These are phyloP conservation scores for Platismatia glauca DNA, from an alignment of 495 filamentous ascomycete species.

Conservation along the genomic window DNA sequence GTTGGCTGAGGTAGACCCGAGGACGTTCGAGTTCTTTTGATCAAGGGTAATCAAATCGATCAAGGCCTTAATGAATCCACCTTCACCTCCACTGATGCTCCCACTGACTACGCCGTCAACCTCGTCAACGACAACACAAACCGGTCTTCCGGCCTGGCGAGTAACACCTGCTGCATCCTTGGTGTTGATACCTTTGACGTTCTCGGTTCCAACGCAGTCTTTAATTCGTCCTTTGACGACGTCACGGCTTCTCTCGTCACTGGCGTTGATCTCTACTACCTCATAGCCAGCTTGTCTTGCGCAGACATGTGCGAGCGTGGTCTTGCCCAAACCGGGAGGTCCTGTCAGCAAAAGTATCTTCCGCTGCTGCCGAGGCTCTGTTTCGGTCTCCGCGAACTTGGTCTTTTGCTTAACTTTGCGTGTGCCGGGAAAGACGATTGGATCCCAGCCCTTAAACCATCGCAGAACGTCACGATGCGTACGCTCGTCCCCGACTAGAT, in stretches of 20 bases:
- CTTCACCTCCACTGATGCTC: slow-evolving; percentile 58
- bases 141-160: slow-evolving; percentile 68
- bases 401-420: slow-evolving; percentile 46
- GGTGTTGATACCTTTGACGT: slow-evolving; percentile 71
- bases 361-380: slow-evolving; percentile 59
- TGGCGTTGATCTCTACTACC: slow-evolving; percentile 81
- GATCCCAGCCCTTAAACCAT: slow-evolving; percentile 93
- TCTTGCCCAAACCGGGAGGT: slow-evolving; percentile 90
- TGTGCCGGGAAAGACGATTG: slow-evolving; percentile 75
- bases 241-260: slow-evolving; percentile 63
- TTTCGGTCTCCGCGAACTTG: slow-evolving; percentile 31
- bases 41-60: slow-evolving; percentile 80
- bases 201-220: slow-evolving; percentile 83
- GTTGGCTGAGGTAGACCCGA: slow-evolving; percentile 30
- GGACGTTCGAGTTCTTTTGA: slow-evolving; percentile 59
- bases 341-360: slow-evolving; percentile 88
- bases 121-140: slow-evolving; percentile 92
- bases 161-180: slow-evolving; percentile 53
- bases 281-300: slow-evolving; percentile 93
- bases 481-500: slow-evolving; percentile 87
- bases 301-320: slow-evolving; percentile 91
- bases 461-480: slow-evolving; percentile 85
- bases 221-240: slow-evolving; percentile 85
- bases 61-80: slow-evolving; percentile 89
- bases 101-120: slow-evolving; percentile 88